A percentile compares a stretch with the other conserved stretches of the same genome.
Conservation (phyloP, 257 asterid genomes). For the Haberlea rhodopensis region DNA sequence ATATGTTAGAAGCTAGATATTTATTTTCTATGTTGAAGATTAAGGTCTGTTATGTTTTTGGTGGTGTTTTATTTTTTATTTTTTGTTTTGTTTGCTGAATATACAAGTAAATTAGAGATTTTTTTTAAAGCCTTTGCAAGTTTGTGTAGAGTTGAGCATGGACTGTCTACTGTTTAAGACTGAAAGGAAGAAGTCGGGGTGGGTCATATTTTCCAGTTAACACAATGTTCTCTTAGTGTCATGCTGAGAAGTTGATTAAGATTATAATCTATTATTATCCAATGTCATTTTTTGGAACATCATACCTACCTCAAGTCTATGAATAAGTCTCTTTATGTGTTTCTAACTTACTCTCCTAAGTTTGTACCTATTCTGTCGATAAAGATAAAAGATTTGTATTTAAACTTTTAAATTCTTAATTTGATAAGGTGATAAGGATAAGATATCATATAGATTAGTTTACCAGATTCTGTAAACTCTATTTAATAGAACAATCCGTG, state of each 20-base stretch:
- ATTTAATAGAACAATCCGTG: too few species aligned
- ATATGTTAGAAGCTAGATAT: background rate
- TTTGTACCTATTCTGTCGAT: slow-evolving; percentile 2
- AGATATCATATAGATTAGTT: too few species aligned
- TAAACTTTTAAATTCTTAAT: too few species aligned
- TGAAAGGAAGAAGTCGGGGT: background rate
- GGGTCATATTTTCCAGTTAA: slow-evolving; percentile 6
- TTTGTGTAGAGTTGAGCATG: background rate
- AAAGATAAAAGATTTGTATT: too few species aligned
- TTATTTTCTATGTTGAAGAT: slow-evolving; percentile 3
- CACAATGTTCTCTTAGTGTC: slow-evolving; percentile 6
- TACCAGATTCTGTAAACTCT: too few species aligned
- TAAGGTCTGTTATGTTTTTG: background rate
- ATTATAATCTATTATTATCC: slow-evolving; percentile 20
- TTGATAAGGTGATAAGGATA: too few species aligned
- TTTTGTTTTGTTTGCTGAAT: background rate
- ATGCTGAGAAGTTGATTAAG: slow-evolving; percentile 16
- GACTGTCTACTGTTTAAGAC: slow-evolving; percentile 2
- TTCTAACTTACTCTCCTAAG: background rate
- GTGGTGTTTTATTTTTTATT: background rate
- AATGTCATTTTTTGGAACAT: slow-evolving; percentile 7
- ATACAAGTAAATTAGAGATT: background rate
- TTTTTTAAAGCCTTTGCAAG: background rate
- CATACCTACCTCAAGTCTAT: background rate
- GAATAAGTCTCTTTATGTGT: background rate